A percentile compares a stretch with the other conserved stretches of the same genome.
Evolutionary conservation across 108 stramenopile genomes (phyloP).

Genomic region (Halocafeteria seosinensis): DNA sequence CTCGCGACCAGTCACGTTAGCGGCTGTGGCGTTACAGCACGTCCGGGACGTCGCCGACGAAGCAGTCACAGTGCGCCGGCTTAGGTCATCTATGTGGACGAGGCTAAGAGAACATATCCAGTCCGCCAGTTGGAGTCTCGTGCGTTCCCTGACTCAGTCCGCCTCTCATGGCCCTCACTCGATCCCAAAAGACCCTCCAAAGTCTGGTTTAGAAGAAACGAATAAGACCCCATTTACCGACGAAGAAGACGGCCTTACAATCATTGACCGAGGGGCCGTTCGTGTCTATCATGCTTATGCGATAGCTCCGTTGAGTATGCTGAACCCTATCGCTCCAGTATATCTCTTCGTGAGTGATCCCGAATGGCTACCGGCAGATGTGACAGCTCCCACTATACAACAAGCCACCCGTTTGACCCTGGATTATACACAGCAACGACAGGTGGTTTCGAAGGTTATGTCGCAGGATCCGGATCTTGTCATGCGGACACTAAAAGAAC

Average conservation of each 20-base stretch:
- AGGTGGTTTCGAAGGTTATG: too few species aligned
- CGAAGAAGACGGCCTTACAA: too few species aligned
- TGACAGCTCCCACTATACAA: not conserved
- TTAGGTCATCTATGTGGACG: not conserved
- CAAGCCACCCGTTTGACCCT: too few species aligned
- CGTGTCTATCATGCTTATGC: not conserved
- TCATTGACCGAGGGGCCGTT: not conserved
- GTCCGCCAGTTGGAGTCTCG: not conserved
- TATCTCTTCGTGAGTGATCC: not conserved
- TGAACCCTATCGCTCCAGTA: not conserved
- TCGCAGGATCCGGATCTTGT: too few species aligned
- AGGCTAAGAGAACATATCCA: not conserved
- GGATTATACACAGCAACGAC: too few species aligned
- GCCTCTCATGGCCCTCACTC: too few species aligned
- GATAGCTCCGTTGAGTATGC: not conserved
- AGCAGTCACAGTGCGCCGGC: not conserved
- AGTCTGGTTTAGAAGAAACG: not conserved
- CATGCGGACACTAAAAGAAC: too few species aligned
- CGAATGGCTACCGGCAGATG: not conserved
- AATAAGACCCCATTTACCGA: too few species aligned
- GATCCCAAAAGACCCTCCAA: too few species aligned
- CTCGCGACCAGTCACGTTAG: not conserved
- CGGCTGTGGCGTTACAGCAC: not conserved
- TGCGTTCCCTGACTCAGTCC: not conserved
- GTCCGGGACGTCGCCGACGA: not conserved